Base-by-base conservation (phyloP, 257 asterid genomes). In the Salvia splendens region DNA sequence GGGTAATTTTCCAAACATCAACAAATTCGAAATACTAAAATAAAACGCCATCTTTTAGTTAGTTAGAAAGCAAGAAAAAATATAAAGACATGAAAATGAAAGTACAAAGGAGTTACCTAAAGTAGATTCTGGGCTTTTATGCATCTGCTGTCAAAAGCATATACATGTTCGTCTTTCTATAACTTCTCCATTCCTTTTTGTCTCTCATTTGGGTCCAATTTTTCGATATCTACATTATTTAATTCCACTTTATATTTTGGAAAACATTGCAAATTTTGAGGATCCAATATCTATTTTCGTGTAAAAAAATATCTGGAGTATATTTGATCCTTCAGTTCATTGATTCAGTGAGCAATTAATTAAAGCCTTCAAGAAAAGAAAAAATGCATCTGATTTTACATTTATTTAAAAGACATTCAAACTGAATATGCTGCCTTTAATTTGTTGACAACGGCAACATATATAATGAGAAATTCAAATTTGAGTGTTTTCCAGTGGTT, bases 81-180 rank as follows among this genome's bases (percentile, higher is more conserved):
- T 4, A 55, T 4, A 9, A 42, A 17, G 66, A 5, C 50, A 42
- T 11, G 14, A 61, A 61, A 61, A 36, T 9, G 20, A 61, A 42
- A 42, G 12, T 24, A 61, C 41, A 14, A 62, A 4, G 1, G 14
- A 61, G 40, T 20, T 3, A 9, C 6, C 16, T 61, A 17, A 20
- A 62, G 41, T 62, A 20, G 54, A 20, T 43, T 43, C n/a, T 24
- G 50, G 64, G 47, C 14, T 38, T 58, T 58, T 57, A 14, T 16
- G 47, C 49, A 1, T 14, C 0, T 40, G 38, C 43, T 45, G 43
- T 45, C 4, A 28, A 46, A 63, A 28, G 45, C 35, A 60, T 8
- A 0, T 40, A 38, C 64, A 43, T 20, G 1, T 43, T 61, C 14
- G 48, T 46, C 17, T 46, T 64, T 46, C 15, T n/a, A 0, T n/a